Base-by-base conservation (phyloP, 108 stramenopile species). In the Phaeodactylum tricornutum region DNA sequence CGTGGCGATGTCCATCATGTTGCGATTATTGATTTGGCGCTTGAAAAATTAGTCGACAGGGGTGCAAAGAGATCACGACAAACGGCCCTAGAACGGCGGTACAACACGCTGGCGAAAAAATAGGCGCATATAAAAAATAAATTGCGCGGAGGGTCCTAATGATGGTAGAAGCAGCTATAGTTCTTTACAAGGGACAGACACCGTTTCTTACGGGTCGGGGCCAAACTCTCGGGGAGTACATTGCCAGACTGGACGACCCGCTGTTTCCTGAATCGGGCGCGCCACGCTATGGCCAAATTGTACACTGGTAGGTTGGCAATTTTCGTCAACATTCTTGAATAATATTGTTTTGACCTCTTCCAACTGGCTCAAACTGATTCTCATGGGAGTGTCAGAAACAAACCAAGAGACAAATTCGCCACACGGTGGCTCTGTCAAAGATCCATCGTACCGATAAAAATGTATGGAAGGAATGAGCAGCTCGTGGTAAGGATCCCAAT, bases 341-440 rank as follows among this genome's bases (percentile, higher is more conserved):
- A 77, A 50, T 14, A 90, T 55, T 0, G 36, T 40, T 55, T 80
- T 84, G 68, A 85, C 47, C 46, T 84, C 84, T n/a, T 69, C 52
- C 39, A 75, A 48, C 51, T 90, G 87, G 11, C 57, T 54, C 1
- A 14, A 22, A 15, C 55, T 58, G 16, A 91, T 79, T 0, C 34
- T 64, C 68, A 82, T 79, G 28, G 80, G 74, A 16, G 40, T 61
- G 47, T 85, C 83, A 21, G 71, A 57, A 17, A 91, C 69, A 47
- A 83, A 75, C 89, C 89, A 91, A 4, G 69, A 65, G 2, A 91
- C 80, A 21, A 63, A 77, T 54, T 86, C 72, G 30, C 72, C 61
- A 47, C 89, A 91, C 0, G 89, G 89, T 3, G 89, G 89, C 24
- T 86, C 82, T 9, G 89, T 91, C 25, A 75, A 57, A 15, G 75